These are phyloP conservation scores for Austroboletus eburneus DNA, from an alignment of 768 basidiomycete genomes.

Conservation along the genomic window DNA sequence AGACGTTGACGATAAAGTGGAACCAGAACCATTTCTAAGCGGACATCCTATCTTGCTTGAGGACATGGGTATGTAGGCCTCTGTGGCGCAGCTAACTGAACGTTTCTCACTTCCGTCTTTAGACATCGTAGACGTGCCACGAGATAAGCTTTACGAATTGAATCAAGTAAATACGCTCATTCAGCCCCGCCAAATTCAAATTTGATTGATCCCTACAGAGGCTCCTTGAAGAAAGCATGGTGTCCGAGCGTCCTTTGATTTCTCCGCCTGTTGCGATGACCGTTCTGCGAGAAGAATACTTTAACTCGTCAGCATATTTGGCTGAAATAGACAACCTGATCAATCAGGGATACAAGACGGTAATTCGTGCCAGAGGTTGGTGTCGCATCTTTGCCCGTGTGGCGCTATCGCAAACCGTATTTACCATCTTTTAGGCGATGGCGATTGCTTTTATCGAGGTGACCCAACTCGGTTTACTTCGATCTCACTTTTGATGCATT, in stretches of 20 bases:
- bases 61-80: conserved; percentile 24
- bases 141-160: conserved; percentile 36
- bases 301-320: conserved; percentile 54
- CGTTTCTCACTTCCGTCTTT: neutral
- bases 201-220: conserved; percentile 24
- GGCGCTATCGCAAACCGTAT: conserved; percentile 1
- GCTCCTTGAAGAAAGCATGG: conserved; percentile 37
- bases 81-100: neutral
- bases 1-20: conserved; percentile 1
- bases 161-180: conserved; percentile 32
- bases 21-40: conserved; percentile 19
- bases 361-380: conserved; percentile 70
- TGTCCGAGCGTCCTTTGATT: conserved; percentile 47
- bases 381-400: conserved; percentile 17
- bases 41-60: conserved; percentile 29
- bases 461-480: conserved; percentile 20
- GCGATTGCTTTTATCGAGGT: conserved; percentile 93
- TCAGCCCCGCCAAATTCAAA: neutral
- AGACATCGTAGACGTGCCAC: conserved; percentile 34
- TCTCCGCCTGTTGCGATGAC: conserved; percentile 49
- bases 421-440: conserved; percentile 54
- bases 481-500: conserved; percentile 14
- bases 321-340: conserved; percentile 73
- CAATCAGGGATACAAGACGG: conserved; percentile 54
- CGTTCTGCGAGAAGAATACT: conserved; percentile 61